phyloP scores from a whole-genome alignment of 371 early-diverging fungal species.

The Mortierella sp. region DNA sequence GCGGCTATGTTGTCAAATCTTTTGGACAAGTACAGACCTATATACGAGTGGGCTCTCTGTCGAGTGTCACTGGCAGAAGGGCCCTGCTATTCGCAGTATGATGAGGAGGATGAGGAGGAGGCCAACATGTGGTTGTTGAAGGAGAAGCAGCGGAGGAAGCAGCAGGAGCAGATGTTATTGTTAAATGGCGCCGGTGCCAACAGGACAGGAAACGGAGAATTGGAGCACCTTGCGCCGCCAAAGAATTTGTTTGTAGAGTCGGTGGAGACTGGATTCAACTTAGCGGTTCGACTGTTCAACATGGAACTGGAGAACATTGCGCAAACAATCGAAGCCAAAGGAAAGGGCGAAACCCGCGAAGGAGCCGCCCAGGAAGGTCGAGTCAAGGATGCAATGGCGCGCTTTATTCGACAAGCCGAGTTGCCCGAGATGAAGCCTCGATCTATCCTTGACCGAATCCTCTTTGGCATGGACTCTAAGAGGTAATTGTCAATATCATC shows the following conservation, averaged over 20 bases:
- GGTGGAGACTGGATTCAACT: constrained; percentile 32
- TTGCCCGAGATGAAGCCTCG: constrained; percentile 36
- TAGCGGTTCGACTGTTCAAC: constrained; percentile 38
- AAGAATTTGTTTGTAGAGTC: constrained; percentile 37
- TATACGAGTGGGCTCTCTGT: constrained; percentile 23
- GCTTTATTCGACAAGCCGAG: constrained; percentile 34
- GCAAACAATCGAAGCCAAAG: constrained; percentile 32
- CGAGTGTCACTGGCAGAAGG: constrained; percentile 30
- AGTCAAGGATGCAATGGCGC: constrained; percentile 42
- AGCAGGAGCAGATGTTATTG: neutral
- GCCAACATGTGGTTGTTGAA: constrained; percentile 11
- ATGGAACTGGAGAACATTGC: constrained; percentile 35
- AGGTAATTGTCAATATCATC: constrained; percentile 11
- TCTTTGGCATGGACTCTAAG: constrained; percentile 39
- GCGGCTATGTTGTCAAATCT: constrained; percentile 12
- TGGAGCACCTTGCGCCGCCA: neutral
- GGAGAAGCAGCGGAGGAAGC: constrained; percentile 5
- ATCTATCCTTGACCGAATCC: constrained; percentile 33
- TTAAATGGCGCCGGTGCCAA: neutral
- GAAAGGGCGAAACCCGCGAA: constrained; percentile 35
- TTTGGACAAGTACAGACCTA: constrained; percentile 31
- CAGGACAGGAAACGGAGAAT: neutral
- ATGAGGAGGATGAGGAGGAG: constrained; percentile 41
- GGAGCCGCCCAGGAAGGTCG: constrained; percentile 38
- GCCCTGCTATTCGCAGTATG: constrained; percentile 37